phyloP scores from a whole-genome alignment of 108 stramenopile genomes.

The Pseudonitzschia multiseries region DNA sequence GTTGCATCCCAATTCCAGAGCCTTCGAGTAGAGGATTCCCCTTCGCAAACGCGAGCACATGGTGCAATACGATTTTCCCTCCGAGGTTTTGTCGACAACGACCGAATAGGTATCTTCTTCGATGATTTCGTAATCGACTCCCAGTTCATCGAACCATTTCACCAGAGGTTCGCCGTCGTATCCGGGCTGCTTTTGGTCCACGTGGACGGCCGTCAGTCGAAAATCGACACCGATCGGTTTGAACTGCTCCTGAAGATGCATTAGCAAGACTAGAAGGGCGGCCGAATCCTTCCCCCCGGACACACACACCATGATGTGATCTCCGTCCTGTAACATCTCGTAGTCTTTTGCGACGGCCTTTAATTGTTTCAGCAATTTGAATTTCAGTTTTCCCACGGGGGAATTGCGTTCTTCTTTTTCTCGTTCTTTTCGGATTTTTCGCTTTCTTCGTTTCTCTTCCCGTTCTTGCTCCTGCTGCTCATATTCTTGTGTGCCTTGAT shows the following conservation, averaged over 20 bases:
- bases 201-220: conserved; percentile 48
- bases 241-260: conserved; percentile 32
- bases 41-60: conserved; percentile 39
- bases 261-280: conserved; percentile 39
- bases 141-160: conserved; percentile 38
- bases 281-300: conserved; percentile 54
- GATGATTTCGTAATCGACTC: conserved; percentile 30
- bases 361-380: conserved; percentile 38
- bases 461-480: neutral
- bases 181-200: conserved; percentile 63
- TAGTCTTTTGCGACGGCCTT: conserved; percentile 33
- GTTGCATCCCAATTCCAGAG: conserved; percentile 36
- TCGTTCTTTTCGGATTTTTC: neutral
- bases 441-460: neutral
- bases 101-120: conserved; percentile 55
- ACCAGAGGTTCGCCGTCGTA: conserved; percentile 43
- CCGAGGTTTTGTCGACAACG: conserved; percentile 48
- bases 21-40: conserved; percentile 45
- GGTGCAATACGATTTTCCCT: conserved; percentile 43
- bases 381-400: conserved; percentile 33
- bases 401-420: conserved; percentile 4
- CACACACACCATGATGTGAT: conserved; percentile 55
- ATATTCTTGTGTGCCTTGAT: neutral
- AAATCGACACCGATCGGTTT: conserved; percentile 19
- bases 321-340: conserved; percentile 47